Conservation (phyloP, 202 grass and related monocot species). For the Panicum virgatum region DNA sequence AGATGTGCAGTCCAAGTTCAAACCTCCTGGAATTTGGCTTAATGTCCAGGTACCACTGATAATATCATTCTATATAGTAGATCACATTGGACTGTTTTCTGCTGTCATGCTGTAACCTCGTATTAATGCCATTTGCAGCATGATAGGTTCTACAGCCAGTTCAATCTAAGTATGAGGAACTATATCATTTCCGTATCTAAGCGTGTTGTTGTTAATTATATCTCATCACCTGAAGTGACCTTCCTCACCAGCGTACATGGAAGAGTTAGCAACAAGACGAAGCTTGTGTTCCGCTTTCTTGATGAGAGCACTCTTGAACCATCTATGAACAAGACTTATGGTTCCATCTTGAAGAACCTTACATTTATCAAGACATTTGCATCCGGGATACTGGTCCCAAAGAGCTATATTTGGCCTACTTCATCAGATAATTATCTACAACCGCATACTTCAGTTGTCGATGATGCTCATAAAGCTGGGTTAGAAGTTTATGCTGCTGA, state of each 20-base stretch:
- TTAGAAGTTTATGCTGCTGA: conserved; percentile 80
- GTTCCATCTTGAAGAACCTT: conserved; percentile 76
- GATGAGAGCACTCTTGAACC: conserved; percentile 56
- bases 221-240: conserved; percentile 84
- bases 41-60: conserved; percentile 71
- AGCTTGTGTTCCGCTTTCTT: conserved; percentile 85
- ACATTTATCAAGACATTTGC: conserved; percentile 90
- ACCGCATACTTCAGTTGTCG: conserved; percentile 63
- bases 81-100: background rate
- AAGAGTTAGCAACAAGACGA: conserved; percentile 64
- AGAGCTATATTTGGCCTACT: conserved; percentile 84
- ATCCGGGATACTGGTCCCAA: conserved; percentile 90
- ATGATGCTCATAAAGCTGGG: conserved; percentile 83
- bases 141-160: conserved; percentile 85
- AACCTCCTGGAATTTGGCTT: conserved; percentile 67
- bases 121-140: conserved; percentile 55
- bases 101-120: background rate
- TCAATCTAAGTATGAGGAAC: conserved; percentile 88
- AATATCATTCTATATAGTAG: background rate
- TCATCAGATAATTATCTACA: conserved; percentile 80
- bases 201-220: conserved; percentile 60
- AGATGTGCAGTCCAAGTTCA: conserved; percentile 62
- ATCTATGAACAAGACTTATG: conserved; percentile 74
- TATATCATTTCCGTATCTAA: conserved; percentile 63
- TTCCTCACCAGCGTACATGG: conserved; percentile 63